These are phyloP conservation scores for Bipolaris victoriae DNA, from an alignment of 2,329 filamentous ascomycete species.

Conservation along the genomic window DNA sequence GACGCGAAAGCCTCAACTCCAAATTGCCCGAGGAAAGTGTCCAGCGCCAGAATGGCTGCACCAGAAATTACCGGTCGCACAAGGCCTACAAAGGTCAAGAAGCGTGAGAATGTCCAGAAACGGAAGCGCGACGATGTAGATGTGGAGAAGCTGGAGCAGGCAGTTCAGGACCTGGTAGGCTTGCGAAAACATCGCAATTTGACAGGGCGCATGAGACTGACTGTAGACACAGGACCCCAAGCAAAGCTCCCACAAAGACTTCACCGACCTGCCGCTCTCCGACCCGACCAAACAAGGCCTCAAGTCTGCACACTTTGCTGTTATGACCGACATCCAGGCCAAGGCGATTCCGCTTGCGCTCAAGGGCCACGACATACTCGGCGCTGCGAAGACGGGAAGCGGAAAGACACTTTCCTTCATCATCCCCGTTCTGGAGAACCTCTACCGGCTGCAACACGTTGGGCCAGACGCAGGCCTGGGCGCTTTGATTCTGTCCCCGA, in stretches of 20 bases:
- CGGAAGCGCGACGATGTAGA: conserved; percentile 61
- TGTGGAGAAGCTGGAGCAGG: conserved; percentile 54
- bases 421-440: conserved; percentile 87
- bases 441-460: conserved; percentile 88
- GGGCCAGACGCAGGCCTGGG: conserved; percentile 85
- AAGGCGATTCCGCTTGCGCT: conserved; percentile 87
- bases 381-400: conserved; percentile 92
- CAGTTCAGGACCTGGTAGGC: conserved; percentile 52
- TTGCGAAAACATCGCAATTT: background rate
- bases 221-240: conserved; percentile 63
- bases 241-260: conserved; percentile 66
- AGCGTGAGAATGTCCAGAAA: conserved; percentile 58
- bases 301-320: conserved; percentile 85
- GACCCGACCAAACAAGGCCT: conserved; percentile 79
- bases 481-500: conserved; percentile 91
- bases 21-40: conserved; percentile 3
- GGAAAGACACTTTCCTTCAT: conserved; percentile 96
- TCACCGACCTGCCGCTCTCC: conserved; percentile 86
- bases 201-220: conserved; percentile 1
- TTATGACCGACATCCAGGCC: conserved; percentile 88
- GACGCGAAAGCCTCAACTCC: conserved; percentile 18
- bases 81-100: conserved; percentile 62
- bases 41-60: conserved; percentile 36
- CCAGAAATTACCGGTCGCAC: conserved; percentile 51
- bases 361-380: conserved; percentile 85